These are phyloP conservation scores for Aspergillus mulundensis DNA, from an alignment of 495 filamentous ascomycete species.

Conservation along the genomic window DNA sequence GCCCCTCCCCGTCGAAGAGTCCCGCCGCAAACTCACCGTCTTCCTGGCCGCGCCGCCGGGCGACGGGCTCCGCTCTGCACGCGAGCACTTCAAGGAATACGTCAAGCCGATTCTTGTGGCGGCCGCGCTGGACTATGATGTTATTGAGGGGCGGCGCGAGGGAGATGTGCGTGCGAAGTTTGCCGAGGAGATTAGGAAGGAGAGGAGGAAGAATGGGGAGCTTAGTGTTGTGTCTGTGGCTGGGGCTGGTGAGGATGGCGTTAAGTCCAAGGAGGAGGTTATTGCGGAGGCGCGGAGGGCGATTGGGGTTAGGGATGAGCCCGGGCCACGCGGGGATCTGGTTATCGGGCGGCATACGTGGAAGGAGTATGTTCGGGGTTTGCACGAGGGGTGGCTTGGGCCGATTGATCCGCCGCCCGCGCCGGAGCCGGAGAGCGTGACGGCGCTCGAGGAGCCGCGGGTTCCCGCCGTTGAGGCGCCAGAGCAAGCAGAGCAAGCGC, in stretches of 20 bases:
- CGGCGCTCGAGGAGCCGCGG: slow-evolving; percentile 14
- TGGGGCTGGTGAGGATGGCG: not conserved
- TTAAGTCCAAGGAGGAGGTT: slow-evolving; percentile 47
- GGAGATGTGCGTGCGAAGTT: slow-evolving; percentile 80
- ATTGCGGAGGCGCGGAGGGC: slow-evolving; percentile 52
- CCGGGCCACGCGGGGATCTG: slow-evolving; percentile 74
- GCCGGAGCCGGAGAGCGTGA: not conserved
- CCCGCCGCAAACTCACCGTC: slow-evolving; percentile 82
- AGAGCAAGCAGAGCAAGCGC: slow-evolving; percentile 18
- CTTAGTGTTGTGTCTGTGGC: slow-evolving; percentile 30
- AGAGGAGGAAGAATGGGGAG: slow-evolving; percentile 55
- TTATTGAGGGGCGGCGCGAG: slow-evolving; percentile 83
- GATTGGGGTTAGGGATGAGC: slow-evolving; percentile 62
- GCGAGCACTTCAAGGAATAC: slow-evolving; percentile 94
- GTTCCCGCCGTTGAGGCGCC: slow-evolving; percentile 14
- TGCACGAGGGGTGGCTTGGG: slow-evolving; percentile 96
- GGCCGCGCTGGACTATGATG: slow-evolving; percentile 89
- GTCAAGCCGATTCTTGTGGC: slow-evolving; percentile 90
- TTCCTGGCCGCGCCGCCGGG: slow-evolving; percentile 81
- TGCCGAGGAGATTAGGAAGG: slow-evolving; percentile 74
- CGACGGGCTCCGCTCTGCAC: slow-evolving; percentile 73
- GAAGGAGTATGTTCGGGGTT: slow-evolving; percentile 93
- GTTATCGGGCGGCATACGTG: slow-evolving; percentile 89
- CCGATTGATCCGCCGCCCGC: slow-evolving; percentile 55
- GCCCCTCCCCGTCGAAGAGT: slow-evolving; percentile 60